Percentiles rank a stretch among this genome's conserved stretches.
These are phyloP conservation scores for Cladosporium sp. DNA, from an alignment of 2,329 filamentous ascomycete genomes.

Conservation along the genomic window DNA sequence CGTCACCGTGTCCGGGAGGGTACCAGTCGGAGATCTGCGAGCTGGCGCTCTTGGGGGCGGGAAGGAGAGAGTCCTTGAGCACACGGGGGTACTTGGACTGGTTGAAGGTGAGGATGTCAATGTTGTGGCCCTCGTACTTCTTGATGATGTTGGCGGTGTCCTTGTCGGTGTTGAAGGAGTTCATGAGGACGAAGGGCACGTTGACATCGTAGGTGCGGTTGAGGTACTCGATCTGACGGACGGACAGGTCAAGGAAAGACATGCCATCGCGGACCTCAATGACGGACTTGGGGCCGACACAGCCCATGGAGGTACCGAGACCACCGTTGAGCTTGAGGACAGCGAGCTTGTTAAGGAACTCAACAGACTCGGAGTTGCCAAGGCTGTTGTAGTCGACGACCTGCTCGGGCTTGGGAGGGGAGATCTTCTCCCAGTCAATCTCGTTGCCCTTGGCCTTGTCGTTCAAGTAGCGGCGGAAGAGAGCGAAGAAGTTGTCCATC, in stretches of 20 bases:
- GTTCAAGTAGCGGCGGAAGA: conserved; percentile 97
- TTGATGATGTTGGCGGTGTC: conserved; percentile 99
- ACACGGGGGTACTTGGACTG: conserved; percentile 98
- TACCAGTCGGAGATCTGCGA: conserved; percentile 96
- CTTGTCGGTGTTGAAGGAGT: conserved; percentile 99
- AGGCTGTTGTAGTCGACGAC: conserved; percentile 93
- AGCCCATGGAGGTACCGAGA: conserved; percentile 99
- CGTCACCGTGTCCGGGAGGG: conserved; percentile 97
- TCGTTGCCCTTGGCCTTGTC: conserved; percentile 98
- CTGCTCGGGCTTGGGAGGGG: conserved; percentile 85
- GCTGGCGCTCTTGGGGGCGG: conserved; percentile 83
- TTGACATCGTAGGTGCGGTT: conserved; percentile 98
- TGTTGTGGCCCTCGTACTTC: conserved; percentile 99
- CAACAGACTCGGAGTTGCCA: conserved; percentile 81
- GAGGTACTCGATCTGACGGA: conserved; percentile 97
- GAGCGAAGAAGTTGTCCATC: conserved; percentile 99
- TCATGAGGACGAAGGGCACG: conserved; percentile 98
- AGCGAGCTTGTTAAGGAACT: conserved; percentile 94
- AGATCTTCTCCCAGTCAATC: conserved; percentile 95
- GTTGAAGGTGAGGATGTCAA: conserved; percentile 99
- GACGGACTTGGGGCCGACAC: conserved; percentile 97
- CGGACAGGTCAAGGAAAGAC: conserved; percentile 98
- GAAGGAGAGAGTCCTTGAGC: conserved; percentile 95
- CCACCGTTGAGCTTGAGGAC: conserved; percentile 99
- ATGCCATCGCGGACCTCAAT: conserved; percentile 99